Percentiles rank a stretch among this genome's conserved stretches.
phyloP scores from a whole-genome alignment of 768 basidiomycete genomes.

The Xerocomellus chrysenteron region DNA sequence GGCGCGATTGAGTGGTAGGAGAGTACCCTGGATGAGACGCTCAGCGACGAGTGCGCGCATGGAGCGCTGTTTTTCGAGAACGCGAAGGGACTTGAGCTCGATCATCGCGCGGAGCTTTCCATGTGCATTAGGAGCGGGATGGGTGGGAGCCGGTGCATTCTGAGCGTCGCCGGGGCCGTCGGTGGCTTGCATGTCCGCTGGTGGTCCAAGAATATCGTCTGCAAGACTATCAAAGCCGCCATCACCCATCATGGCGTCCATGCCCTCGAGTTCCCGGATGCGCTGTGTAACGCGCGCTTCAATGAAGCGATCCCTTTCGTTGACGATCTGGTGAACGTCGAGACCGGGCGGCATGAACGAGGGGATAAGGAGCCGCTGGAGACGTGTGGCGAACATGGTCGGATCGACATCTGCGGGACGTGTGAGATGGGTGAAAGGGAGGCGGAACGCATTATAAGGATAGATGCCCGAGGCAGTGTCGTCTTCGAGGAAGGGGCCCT shows the following conservation, averaged over 20 bases:
- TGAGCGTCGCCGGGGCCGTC: conserved; percentile 28
- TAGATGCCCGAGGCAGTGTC: conserved; percentile 79
- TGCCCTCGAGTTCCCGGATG: conserved; percentile 76
- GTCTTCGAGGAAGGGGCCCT: conserved; percentile 76
- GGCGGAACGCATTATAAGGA: conserved; percentile 87
- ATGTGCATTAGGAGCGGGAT: conserved; percentile 63
- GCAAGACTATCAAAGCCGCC: conserved; percentile 60
- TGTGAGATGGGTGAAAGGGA: conserved; percentile 81
- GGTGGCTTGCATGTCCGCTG: conserved; percentile 6
- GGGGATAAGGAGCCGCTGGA: conserved; percentile 82
- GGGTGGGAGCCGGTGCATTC: conserved; percentile 19
- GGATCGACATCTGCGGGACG: conserved; percentile 61
- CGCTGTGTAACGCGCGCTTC: conserved; percentile 88
- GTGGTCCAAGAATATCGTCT: conserved; percentile 32
- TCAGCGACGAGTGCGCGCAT: conserved; percentile 85
- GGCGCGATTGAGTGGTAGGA: conserved; percentile 86
- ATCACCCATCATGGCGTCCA: conserved; percentile 80
- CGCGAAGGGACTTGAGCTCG: conserved; percentile 85
- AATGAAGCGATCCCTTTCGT: conserved; percentile 89
- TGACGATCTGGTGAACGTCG: conserved; percentile 87
- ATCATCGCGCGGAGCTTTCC: conserved; percentile 89
- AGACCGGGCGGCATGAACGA: conserved; percentile 89
- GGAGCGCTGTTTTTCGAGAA: conserved; percentile 89
- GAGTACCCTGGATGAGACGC: conserved; percentile 81
- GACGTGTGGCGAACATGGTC: conserved; percentile 62